Percentiles rank a stretch among this genome's conserved stretches.
These are phyloP conservation scores for Penicillium robsamsonii DNA, from an alignment of 495 filamentous ascomycete species.

Conservation along the genomic window DNA sequence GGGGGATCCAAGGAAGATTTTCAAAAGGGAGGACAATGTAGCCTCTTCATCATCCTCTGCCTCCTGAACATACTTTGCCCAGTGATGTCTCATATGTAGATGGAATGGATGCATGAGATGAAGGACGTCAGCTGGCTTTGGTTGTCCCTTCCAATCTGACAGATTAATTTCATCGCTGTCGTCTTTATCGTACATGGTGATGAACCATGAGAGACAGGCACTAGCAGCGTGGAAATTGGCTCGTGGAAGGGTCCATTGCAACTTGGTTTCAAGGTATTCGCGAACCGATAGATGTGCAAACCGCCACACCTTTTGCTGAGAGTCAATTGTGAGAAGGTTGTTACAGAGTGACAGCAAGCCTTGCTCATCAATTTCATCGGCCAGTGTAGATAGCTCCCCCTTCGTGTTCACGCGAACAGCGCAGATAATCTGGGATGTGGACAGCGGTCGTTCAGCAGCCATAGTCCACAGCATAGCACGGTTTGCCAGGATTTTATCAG, in stretches of 20 bases:
- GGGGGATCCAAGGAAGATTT: constrained; percentile 32
- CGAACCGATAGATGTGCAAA: constrained; percentile 33
- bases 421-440: constrained; percentile 10
- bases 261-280: constrained; percentile 26
- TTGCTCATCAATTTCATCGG: constrained; percentile 17
- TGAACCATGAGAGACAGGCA: constrained; percentile 11
- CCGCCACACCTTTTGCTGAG: constrained; percentile 26
- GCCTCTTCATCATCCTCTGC: constrained; percentile 12
- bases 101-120: constrained; percentile 17
- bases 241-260: constrained; percentile 4
- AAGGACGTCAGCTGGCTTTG: constrained; percentile 8
- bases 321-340: constrained; percentile 30
- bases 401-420: constrained; percentile 14
- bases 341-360: constrained; percentile 28
- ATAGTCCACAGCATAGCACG: constrained; percentile 40
- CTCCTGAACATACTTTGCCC: constrained; percentile 25
- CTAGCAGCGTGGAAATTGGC: constrained; percentile 16
- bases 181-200: neutral
- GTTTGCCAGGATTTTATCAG: constrained; percentile 23
- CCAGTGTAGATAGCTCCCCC: neutral
- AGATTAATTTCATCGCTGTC: neutral
- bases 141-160: neutral
- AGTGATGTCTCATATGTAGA: constrained; percentile 25
- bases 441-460: constrained; percentile 26
- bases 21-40: constrained; percentile 19